These are phyloP conservation scores for Solanum arcanum DNA, from an alignment of 257 asterid genomes.

Conservation along the genomic window DNA sequence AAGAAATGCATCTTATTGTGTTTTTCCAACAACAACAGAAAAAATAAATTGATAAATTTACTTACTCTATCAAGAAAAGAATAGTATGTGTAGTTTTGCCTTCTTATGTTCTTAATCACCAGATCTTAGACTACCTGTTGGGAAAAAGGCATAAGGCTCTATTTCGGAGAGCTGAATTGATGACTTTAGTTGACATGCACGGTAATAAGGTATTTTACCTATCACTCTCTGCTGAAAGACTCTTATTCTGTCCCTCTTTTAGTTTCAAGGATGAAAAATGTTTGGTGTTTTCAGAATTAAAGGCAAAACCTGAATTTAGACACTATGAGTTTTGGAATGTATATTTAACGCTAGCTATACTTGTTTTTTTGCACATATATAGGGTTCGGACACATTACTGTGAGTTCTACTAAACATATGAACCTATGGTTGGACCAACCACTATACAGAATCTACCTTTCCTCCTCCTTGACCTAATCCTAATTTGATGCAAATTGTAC, in stretches of 20 bases:
- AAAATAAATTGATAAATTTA: not conserved
- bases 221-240: not conserved
- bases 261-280: not conserved
- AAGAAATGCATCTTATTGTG: not conserved
- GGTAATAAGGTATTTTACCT: constrained; percentile 47
- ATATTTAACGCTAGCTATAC: no score
- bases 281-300: not conserved
- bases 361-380: not conserved
- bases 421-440: not conserved
- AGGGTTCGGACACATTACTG: not conserved
- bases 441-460: not conserved
- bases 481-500: not conserved
- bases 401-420: not conserved
- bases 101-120: not conserved
- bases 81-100: not conserved
- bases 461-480: not conserved
- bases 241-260: not conserved
- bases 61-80: not conserved
- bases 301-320: not conserved
- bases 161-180: constrained; percentile 66
- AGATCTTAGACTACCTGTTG: constrained; percentile 64
- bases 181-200: constrained; percentile 62
- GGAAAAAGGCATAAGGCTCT: constrained; percentile 54
- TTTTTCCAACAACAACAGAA: not conserved
- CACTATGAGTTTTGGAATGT: no score